Conservation (phyloP, 2,329 filamentous ascomycete species). For the Aureobasidium sp. region DNA sequence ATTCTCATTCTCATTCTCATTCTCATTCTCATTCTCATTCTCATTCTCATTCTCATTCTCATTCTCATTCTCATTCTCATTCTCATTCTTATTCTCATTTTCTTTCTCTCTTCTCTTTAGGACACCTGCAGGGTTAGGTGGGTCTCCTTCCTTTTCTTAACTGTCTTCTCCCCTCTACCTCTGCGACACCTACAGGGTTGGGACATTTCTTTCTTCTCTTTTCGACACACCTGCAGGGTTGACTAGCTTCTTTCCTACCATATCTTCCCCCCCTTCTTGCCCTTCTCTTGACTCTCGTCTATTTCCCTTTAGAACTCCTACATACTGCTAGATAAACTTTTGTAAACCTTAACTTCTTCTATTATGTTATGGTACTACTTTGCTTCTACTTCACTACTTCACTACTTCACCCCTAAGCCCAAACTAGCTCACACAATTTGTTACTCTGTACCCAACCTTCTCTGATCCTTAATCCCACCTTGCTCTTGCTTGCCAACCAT, state of each 20-base stretch:
- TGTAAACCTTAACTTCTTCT: background rate
- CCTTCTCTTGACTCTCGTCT: background rate
- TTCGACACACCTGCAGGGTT: background rate
- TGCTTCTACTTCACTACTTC: background rate
- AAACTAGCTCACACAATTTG: slow-evolving; percentile 1
- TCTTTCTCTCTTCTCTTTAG: too few species aligned
- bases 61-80: too few species aligned
- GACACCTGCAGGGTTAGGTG: background rate
- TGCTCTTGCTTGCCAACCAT: background rate
- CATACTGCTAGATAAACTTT: background rate
- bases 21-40: too few species aligned
- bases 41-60: too few species aligned
- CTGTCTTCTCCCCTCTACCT: background rate
- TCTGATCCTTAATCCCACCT: background rate
- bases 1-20: too few species aligned
- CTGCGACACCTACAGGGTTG: background rate
- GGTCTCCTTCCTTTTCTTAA: background rate
- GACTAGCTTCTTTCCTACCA: background rate
- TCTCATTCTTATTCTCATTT: too few species aligned
- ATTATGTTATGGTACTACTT: background rate
- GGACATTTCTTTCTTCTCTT: background rate
- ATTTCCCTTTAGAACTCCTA: background rate
- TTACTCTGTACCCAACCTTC: background rate
- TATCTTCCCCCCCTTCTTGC: background rate
- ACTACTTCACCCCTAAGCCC: background rate